Percentiles rank a stretch among this genome's conserved stretches.
These are phyloP conservation scores for Thraustotheca clavata DNA, from an alignment of 352 stramenopile genomes.

Conservation along the genomic window DNA sequence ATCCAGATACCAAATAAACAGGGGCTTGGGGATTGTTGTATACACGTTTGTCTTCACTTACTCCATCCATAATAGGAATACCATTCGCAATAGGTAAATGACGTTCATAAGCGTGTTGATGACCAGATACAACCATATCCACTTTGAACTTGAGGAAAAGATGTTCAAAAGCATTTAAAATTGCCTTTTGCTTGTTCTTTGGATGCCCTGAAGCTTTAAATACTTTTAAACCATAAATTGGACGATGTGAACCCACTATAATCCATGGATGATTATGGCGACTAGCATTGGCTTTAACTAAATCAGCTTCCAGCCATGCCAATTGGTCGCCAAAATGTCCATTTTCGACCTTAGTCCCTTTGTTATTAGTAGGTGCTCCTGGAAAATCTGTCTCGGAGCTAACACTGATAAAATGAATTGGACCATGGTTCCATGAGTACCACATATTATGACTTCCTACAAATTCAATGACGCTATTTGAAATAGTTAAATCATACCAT, in stretches of 20 bases:
- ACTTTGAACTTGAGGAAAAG: slow-evolving; percentile 83
- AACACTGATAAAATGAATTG: slow-evolving; percentile 78
- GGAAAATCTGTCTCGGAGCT: slow-evolving; percentile 67
- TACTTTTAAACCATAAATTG: slow-evolving; percentile 41
- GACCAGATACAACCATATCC: slow-evolving; percentile 74
- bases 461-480: slow-evolving; percentile 11
- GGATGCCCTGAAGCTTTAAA: slow-evolving; percentile 21
- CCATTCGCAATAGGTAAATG: slow-evolving; percentile 45
- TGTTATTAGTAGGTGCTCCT: slow-evolving; percentile 33
- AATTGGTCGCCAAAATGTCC: slow-evolving; percentile 44
- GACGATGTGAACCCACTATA: slow-evolving; percentile 61
- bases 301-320: slow-evolving; percentile 41
- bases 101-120: slow-evolving; percentile 82
- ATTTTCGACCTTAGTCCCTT: slow-evolving; percentile 29
- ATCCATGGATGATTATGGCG: slow-evolving; percentile 52
- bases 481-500: slow-evolving; percentile 14
- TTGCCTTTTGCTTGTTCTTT: slow-evolving; percentile 28
- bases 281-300: slow-evolving; percentile 44
- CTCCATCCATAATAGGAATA: slow-evolving; percentile 34
- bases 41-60: slow-evolving; percentile 38
- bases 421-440: slow-evolving; percentile 82
- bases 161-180: slow-evolving; percentile 68
- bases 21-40: slow-evolving; percentile 54
- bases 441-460: slow-evolving; percentile 63
- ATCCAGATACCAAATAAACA: slow-evolving; percentile 58